These are phyloP conservation scores for Xylaria longipes DNA, from an alignment of 495 filamentous ascomycete species.

Conservation along the genomic window DNA sequence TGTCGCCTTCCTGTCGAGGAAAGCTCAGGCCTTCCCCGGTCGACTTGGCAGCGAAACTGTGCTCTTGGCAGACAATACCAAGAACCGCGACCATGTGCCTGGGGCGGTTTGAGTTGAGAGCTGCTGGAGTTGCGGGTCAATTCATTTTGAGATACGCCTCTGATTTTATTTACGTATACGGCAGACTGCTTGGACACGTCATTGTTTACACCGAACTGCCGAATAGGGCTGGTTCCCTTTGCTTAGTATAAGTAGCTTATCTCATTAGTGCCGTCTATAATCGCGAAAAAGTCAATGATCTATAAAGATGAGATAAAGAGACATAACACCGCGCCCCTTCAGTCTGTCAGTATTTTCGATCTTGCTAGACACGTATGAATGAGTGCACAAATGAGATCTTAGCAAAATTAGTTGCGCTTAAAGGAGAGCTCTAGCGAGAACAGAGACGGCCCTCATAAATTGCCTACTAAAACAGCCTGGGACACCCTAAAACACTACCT, in stretches of 20 bases:
- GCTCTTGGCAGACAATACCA: slow-evolving; percentile 19
- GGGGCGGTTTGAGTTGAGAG: neutral
- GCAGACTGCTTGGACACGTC: neutral
- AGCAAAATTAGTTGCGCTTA: neutral
- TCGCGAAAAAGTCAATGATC: too few species aligned
- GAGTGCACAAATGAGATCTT: neutral
- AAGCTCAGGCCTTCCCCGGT: slow-evolving; percentile 20
- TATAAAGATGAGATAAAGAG: neutral
- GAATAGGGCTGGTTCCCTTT: neutral
- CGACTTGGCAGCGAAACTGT: slow-evolving; percentile 18
- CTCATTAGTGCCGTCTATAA: neutral
- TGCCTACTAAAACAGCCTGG: too few species aligned
- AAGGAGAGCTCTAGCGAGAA: neutral
- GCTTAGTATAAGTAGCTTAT: neutral
- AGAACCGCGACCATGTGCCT: neutral
- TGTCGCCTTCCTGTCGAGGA: slow-evolving; percentile 19
- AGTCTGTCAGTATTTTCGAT: neutral
- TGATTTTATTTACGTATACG: too few species aligned
- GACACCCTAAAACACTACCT: too few species aligned
- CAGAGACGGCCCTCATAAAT: too few species aligned
- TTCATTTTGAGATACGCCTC: too few species aligned
- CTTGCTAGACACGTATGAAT: neutral
- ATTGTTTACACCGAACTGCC: neutral
- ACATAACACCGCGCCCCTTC: neutral
- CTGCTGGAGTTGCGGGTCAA: neutral